phyloP scores from a whole-genome alignment of 805 yeast species.

The Metschnikowia noctiluminum region DNA sequence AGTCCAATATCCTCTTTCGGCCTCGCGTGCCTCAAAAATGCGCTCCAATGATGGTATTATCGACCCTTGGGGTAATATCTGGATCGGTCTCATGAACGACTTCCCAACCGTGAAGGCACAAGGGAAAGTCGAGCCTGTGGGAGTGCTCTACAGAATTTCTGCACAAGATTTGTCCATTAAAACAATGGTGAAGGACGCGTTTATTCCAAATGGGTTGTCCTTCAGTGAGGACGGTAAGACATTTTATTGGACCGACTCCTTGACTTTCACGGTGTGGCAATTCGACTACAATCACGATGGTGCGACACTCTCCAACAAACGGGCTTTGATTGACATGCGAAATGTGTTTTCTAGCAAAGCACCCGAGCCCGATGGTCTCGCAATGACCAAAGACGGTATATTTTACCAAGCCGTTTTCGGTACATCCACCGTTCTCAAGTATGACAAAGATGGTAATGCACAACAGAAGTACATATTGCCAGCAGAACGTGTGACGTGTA shows the following conservation, averaged over 20 bases:
- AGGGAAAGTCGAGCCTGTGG: slow-evolving; percentile 44
- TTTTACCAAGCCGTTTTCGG: slow-evolving; percentile 70
- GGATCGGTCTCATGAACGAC: slow-evolving; percentile 79
- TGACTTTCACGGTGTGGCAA: slow-evolving; percentile 32
- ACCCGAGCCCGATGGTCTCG: slow-evolving; percentile 78
- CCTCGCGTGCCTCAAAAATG: slow-evolving; percentile 20
- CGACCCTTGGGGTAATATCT: slow-evolving; percentile 71
- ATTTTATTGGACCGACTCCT: slow-evolving; percentile 42
- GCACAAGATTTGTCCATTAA: slow-evolving; percentile 30
- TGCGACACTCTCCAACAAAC: slow-evolving; percentile 28
- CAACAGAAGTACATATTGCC: slow-evolving; percentile 56
- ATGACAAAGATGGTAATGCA: slow-evolving; percentile 47
- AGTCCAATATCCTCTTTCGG: slow-evolving; percentile 34
- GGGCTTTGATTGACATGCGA: slow-evolving; percentile 21
- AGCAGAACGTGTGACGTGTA: slow-evolving; percentile 59
- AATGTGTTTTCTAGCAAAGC: slow-evolving; percentile 23
- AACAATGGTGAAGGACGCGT: slow-evolving; percentile 29
- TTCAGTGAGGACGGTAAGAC: slow-evolving; percentile 28
- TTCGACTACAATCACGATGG: slow-evolving; percentile 35
- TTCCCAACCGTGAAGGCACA: slow-evolving; percentile 27
- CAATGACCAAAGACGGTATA: slow-evolving; percentile 51
- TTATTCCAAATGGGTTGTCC: slow-evolving; percentile 66
- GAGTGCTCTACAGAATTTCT: slow-evolving; percentile 41
- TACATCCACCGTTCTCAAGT: slow-evolving; percentile 53
- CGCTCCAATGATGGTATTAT: slow-evolving; percentile 80